Base-by-base conservation (phyloP, 1,139 yeast genomes). In the Suhomyces panamericanus region DNA sequence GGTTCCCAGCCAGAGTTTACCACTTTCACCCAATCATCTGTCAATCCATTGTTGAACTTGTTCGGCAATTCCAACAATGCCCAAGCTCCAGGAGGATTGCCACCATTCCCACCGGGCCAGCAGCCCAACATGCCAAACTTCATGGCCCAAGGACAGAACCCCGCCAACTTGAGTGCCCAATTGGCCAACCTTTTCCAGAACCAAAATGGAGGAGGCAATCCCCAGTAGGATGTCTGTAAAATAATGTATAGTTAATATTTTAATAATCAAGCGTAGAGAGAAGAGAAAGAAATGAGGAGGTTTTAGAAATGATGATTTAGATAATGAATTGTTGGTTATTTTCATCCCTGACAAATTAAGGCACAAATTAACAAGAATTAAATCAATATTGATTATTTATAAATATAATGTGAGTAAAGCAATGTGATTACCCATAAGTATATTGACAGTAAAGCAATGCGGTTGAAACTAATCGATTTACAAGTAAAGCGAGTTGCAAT, bases 31-130 rank as follows among this genome's bases (percentile, higher is more conserved):
- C 74, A 68, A 48, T 65, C 71, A 12, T 57, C 70, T 5, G 67
- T 70, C n/a, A 78, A 78, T 53, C 82, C 82, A 38, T 73, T 78
- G 54, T 75, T 75, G 41, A 78, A 78, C n/a, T 68, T 78, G 49
- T 78, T 77, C 54, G 63, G 59, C 42, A 63, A 64, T 49, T 50
- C 56, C 16, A 42, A 38, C 42, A 43, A 32, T 32, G 33, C 28
- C 32, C 44, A 38, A 17, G 51, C 47, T 35, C 47, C 54, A 33
- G 48, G 48, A 32, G 51, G 51, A 8, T 48, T 53, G 30, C 59
- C 57, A 38, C 58, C 55, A 41, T 49, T 50, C 40, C 54, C 49
- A 42, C 48, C 53, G 22, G 51, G 48, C 7, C 49, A 43, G 20
- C 46, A 39, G 3, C 45, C 44, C n/a, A 32, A 35, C 29, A 37